Conservation (phyloP, 768 basidiomycete genomes). For the Cystofilobasidium capitatum region DNA sequence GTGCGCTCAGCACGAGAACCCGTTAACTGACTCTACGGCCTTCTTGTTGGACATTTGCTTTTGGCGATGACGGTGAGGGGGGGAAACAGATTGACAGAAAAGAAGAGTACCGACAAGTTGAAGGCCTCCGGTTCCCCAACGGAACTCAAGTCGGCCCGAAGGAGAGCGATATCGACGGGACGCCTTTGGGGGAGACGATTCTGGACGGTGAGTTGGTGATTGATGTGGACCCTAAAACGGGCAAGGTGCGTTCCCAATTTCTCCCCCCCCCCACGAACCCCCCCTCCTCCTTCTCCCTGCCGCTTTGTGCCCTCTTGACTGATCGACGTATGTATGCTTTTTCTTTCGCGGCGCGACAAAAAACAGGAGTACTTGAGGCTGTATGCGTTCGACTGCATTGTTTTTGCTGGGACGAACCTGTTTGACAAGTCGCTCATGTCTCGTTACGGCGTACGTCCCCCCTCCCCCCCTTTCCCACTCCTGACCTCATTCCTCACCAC, state of each 20-base stretch:
- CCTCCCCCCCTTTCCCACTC: background rate
- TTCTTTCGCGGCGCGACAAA: background rate
- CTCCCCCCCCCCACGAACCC: background rate
- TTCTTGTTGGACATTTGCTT: no score
- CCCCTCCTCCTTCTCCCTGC: background rate
- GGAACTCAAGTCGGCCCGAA: conserved; percentile 37
- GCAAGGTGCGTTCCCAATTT: conserved; percentile 47
- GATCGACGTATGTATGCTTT: conserved; percentile 5
- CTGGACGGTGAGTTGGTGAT: conserved; percentile 90
- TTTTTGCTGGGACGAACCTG: conserved; percentile 72
- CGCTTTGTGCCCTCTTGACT: no score
- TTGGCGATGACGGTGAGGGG: no score
- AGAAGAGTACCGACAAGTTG: conserved; percentile 65
- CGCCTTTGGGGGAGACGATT: conserved; percentile 64
- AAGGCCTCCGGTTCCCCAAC: conserved; percentile 81
- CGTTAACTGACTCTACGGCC: no score
- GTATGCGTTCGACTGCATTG: conserved; percentile 86
- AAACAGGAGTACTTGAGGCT: conserved; percentile 69
- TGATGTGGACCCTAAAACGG: conserved; percentile 70
- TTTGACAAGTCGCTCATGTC: conserved; percentile 74
- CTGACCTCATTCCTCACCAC: no score
- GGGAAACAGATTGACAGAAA: conserved; percentile 98
- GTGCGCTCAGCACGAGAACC: no score
- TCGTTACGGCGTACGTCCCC: conserved; percentile 69
- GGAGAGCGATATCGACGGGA: conserved; percentile 29